These are phyloP conservation scores for Yamadazyma paraphyllophila DNA, from an alignment of 805 yeast species.

Conservation along the genomic window DNA sequence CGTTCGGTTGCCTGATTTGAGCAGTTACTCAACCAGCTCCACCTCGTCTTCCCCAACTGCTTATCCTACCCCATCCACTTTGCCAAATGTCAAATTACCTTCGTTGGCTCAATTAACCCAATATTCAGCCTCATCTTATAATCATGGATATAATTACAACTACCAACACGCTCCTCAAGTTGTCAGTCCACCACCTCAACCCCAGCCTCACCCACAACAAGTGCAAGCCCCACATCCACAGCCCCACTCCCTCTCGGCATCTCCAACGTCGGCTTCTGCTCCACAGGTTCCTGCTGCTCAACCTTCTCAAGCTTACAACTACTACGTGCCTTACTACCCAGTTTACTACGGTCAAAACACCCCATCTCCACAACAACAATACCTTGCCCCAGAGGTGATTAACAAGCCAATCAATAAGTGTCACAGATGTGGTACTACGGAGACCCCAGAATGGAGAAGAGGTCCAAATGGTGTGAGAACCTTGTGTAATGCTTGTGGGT, in stretches of 20 bases:
- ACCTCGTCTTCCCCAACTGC: conserved; percentile 13
- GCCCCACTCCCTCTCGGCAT: not conserved
- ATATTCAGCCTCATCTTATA: conserved; percentile 5
- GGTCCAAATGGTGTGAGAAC: conserved; percentile 48
- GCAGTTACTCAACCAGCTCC: conserved; percentile 7
- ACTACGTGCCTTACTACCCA: conserved; percentile 12
- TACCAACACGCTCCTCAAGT: not conserved
- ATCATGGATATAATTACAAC: not conserved
- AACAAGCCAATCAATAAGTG: conserved; percentile 36
- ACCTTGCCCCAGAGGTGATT: conserved; percentile 30
- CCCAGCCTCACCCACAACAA: not conserved
- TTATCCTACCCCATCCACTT: not conserved
- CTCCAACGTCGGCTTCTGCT: not conserved
- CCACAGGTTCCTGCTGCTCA: not conserved
- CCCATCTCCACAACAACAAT: conserved; percentile 12
- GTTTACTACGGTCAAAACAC: conserved; percentile 10
- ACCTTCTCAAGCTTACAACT: not conserved
- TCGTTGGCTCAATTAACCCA: conserved; percentile 7
- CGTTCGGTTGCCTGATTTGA: conserved; percentile 14
- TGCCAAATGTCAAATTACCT: conserved; percentile 6
- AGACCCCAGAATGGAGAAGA: conserved; percentile 46
- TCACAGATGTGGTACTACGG: conserved; percentile 46
- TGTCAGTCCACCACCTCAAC: not conserved
- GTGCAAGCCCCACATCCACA: not conserved
- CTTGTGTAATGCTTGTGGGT: conserved; percentile 43